Conservation (phyloP, 306 rosid species). For the Prunus dulcis region DNA sequence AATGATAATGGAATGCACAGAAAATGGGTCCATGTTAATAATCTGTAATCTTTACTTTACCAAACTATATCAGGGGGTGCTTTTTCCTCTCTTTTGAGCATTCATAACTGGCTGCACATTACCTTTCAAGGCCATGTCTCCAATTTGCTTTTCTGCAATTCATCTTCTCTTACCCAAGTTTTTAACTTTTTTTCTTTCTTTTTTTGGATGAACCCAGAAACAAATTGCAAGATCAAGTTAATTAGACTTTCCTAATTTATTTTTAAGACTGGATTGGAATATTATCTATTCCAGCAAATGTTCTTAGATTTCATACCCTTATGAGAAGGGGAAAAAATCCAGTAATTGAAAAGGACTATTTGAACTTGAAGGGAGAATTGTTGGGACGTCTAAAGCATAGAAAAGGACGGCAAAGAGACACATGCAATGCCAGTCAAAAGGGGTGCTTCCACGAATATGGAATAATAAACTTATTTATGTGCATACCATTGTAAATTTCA, state of each 20-base stretch:
- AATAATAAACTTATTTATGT: background rate
- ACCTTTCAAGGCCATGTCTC: background rate
- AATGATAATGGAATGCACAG: background rate
- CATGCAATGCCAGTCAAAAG: slow-evolving; percentile 32
- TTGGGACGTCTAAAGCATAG: background rate
- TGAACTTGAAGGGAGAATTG: background rate
- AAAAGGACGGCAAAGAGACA: slow-evolving; percentile 14
- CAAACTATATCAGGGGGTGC: background rate
- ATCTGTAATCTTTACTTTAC: background rate
- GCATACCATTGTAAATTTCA: background rate
- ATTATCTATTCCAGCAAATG: background rate
- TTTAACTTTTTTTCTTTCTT: too few species aligned
- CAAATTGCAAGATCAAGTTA: background rate
- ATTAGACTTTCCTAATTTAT: background rate
- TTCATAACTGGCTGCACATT: background rate
- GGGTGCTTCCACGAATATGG: background rate
- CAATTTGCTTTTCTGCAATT: background rate
- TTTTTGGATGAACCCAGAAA: too few species aligned
- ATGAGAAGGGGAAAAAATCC: background rate
- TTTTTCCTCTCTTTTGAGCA: background rate
- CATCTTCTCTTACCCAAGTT: too few species aligned
- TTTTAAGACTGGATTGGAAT: background rate
- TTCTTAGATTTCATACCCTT: too few species aligned
- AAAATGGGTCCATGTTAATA: background rate
- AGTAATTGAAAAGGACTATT: background rate